Conservation (phyloP, 164 flowering plant species). For the Kalanchoe fedtschenkoi region DNA sequence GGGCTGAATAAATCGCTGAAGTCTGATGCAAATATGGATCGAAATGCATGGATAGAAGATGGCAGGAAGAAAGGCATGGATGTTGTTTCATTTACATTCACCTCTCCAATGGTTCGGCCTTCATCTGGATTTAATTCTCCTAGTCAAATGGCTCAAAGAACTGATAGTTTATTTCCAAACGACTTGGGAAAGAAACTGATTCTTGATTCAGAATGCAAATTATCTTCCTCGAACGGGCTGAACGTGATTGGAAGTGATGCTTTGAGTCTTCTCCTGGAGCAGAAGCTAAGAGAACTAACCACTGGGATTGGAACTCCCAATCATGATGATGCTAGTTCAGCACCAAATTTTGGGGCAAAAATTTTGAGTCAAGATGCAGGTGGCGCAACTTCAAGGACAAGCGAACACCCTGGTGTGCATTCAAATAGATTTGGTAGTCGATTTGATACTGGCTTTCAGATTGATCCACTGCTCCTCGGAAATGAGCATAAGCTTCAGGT, state of each 20-base stretch:
- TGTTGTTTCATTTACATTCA: conserved; percentile 91
- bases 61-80: conserved; percentile 52
- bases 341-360: conserved; percentile 10
- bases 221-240: conserved; percentile 33
- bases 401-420: neutral
- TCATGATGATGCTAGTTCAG: conserved; percentile 16
- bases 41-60: conserved; percentile 27
- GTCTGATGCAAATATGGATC: neutral
- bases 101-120: conserved; percentile 56
- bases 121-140: conserved; percentile 27
- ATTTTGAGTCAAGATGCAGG: conserved; percentile 11
- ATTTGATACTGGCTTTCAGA: conserved; percentile 17
- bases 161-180: conserved; percentile 15
- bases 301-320: conserved; percentile 30
- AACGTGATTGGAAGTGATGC: conserved; percentile 64
- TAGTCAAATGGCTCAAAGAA: conserved; percentile 18
- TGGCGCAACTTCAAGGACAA: conserved; percentile 1
- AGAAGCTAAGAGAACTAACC: conserved; percentile 66
- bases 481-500: conserved; percentile 39
- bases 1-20: conserved; percentile 7
- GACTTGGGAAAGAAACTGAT: conserved; percentile 22
- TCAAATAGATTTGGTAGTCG: conserved; percentile 11
- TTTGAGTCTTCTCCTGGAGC: conserved; percentile 71
- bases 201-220: conserved; percentile 20
- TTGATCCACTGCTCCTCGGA: conserved; percentile 14